A percentile compares a stretch with the other conserved stretches of the same genome.
Conservation (phyloP, 768 basidiomycete species). For the Russula dissimulans region DNA sequence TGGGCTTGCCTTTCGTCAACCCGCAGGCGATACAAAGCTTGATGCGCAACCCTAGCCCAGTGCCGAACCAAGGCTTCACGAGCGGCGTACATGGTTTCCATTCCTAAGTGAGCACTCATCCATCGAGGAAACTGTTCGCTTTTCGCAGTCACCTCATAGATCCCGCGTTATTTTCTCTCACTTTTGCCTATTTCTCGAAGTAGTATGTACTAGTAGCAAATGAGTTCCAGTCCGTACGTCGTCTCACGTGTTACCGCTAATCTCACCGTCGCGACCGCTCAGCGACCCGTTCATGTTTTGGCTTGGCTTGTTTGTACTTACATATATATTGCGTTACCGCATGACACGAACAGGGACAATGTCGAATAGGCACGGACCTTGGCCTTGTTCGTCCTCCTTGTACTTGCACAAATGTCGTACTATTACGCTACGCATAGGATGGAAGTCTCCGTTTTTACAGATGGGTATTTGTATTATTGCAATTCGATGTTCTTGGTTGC, state of each 20-base stretch:
- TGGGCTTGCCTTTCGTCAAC: constrained; percentile 43
- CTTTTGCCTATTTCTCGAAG: neutral
- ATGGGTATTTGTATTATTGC: neutral
- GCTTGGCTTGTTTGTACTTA: constrained; percentile 20
- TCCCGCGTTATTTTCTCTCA: neutral
- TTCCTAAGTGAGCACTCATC: constrained; percentile 14
- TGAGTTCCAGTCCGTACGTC: neutral
- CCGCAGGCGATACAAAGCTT: constrained; percentile 80
- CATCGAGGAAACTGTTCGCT: neutral
- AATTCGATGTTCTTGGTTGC: neutral
- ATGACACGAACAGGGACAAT: constrained; percentile 38
- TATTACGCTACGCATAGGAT: constrained; percentile 12
- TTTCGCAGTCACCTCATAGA: constrained; percentile 8
- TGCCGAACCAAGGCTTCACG: constrained; percentile 33
- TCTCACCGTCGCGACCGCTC: neutral
- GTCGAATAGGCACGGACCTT: constrained; percentile 45
- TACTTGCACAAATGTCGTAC: constrained; percentile 29
- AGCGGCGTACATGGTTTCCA: constrained; percentile 17
- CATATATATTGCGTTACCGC: constrained; percentile 23
- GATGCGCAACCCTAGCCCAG: constrained; percentile 73
- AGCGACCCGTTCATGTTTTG: neutral
- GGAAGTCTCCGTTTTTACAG: constrained; percentile 1
- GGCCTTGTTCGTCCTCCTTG: constrained; percentile 42
- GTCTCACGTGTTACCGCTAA: constrained; percentile 2
- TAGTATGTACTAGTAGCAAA: constrained; percentile 7